Conservation (phyloP, 257 asterid genomes). For the Solanum sejunctum region DNA sequence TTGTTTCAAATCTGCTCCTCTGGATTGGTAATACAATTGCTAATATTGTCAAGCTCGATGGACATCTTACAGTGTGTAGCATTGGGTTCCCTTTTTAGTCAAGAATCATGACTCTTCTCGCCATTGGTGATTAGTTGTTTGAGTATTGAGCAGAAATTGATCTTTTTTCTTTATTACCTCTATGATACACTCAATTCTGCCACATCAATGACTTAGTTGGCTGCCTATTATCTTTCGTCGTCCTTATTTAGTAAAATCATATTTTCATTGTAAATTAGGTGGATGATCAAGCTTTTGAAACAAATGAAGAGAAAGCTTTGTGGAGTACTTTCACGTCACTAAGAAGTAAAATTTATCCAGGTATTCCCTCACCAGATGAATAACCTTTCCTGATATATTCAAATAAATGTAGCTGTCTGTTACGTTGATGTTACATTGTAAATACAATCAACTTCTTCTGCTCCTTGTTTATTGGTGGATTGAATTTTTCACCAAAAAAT, state of each 20-base stretch:
- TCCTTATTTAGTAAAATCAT: neutral
- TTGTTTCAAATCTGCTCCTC: neutral
- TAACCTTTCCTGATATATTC: neutral
- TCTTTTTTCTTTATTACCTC: neutral
- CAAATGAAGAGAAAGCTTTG: conserved; percentile 64
- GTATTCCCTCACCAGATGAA: conserved; percentile 19
- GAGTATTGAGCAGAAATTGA: neutral
- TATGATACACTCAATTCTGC: neutral
- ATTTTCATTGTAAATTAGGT: conserved; percentile 29
- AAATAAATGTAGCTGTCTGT: neutral
- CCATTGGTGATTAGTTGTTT: neutral
- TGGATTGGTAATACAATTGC: neutral
- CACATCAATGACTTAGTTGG: neutral
- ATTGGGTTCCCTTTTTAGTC: neutral
- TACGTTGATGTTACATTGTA: neutral
- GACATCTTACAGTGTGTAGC: neutral
- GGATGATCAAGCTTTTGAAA: conserved; percentile 72
- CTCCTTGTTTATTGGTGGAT: neutral
- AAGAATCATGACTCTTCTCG: neutral
- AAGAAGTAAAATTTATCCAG: conserved; percentile 55
- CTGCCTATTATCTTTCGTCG: neutral
- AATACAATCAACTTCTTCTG: neutral
- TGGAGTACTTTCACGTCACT: conserved; percentile 67
- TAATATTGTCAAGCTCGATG: neutral
- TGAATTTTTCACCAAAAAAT: neutral